These are phyloP conservation scores for Umbelopsis sp. DNA, from an alignment of 192 early-diverging fungal species.

Conservation along the genomic window DNA sequence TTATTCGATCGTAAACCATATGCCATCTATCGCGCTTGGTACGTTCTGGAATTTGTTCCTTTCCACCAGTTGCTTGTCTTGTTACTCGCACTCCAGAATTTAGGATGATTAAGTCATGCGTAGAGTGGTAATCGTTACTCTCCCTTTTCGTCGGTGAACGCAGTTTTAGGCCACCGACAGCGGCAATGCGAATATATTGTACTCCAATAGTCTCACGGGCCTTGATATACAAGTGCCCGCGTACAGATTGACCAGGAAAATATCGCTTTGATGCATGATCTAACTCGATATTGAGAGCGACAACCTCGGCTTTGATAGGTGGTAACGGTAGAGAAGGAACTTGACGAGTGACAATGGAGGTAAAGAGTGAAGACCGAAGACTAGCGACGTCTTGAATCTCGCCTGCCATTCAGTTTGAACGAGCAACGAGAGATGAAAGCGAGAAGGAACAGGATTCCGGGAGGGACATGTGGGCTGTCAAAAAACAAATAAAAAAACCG, in stretches of 20 bases:
- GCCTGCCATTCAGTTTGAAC: background rate
- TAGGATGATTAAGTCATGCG: background rate
- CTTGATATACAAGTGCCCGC: background rate
- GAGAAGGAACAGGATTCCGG: no score
- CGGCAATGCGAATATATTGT: conserved; percentile 12
- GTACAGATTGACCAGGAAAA: background rate
- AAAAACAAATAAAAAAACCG: no score
- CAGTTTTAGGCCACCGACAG: background rate
- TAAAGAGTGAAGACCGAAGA: background rate
- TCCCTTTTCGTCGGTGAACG: background rate
- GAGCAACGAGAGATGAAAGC: background rate
- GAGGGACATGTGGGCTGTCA: no score
- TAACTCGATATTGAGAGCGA: background rate
- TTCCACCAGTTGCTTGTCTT: background rate
- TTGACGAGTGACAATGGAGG: background rate
- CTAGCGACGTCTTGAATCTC: background rate
- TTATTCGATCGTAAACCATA: background rate
- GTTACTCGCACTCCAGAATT: conserved; percentile 6
- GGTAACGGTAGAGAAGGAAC: background rate
- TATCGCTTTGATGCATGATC: background rate
- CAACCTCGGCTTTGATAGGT: background rate
- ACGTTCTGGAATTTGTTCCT: background rate
- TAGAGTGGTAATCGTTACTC: background rate
- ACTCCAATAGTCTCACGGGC: background rate
- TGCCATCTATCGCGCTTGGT: conserved; percentile 5